These are phyloP conservation scores for Fusarium marasasianum DNA, from an alignment of 2,329 filamentous ascomycete genomes.

Conservation along the genomic window DNA sequence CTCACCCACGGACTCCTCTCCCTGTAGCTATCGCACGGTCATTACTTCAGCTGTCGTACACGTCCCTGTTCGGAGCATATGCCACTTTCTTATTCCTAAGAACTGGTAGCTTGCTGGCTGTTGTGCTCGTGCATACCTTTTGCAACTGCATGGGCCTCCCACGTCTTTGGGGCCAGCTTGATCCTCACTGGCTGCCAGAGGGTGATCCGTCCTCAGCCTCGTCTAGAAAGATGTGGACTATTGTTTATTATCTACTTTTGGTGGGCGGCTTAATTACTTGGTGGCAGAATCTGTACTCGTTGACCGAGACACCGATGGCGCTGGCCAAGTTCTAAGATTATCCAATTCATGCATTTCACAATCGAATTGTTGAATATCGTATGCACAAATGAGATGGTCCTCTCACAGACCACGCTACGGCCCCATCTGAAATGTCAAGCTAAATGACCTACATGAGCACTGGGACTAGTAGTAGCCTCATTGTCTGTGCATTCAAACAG, in stretches of 20 bases:
- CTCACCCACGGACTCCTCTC: constrained; percentile 75
- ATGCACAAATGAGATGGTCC: constrained; percentile 16
- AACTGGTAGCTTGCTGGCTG: constrained; percentile 81
- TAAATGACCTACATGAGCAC: constrained; percentile 13
- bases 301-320: constrained; percentile 66
- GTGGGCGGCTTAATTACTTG: constrained; percentile 77
- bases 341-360: constrained; percentile 5
- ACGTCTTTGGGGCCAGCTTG: constrained; percentile 82
- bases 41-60: constrained; percentile 87
- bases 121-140: constrained; percentile 82
- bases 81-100: constrained; percentile 89
- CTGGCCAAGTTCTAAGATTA: constrained; percentile 44
- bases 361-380: neutral
- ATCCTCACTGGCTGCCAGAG: constrained; percentile 56
- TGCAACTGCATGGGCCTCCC: constrained; percentile 95
- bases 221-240: constrained; percentile 66
- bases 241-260: constrained; percentile 81
- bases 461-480: neutral
- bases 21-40: constrained; percentile 74
- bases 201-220: constrained; percentile 35
- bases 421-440: neutral
- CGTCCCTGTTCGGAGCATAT: constrained; percentile 92
- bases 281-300: constrained; percentile 73
- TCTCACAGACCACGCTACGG: constrained; percentile 15
- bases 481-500: constrained; percentile 15